These are phyloP conservation scores for Coemansia sp. DNA, from an alignment of 192 early-diverging fungal genomes.

Conservation along the genomic window DNA sequence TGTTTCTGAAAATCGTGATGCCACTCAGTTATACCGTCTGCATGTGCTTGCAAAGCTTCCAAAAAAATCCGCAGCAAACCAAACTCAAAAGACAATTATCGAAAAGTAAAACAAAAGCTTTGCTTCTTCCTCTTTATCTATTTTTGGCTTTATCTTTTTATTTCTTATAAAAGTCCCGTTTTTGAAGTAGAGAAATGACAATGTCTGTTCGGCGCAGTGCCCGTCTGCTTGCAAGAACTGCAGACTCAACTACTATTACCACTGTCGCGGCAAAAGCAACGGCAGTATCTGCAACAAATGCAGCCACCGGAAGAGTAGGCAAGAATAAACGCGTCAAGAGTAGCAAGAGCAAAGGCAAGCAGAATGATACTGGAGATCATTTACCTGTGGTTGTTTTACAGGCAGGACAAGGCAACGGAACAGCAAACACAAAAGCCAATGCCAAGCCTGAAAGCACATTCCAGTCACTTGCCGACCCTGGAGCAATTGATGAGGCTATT, in stretches of 20 bases:
- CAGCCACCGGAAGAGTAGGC: constrained; percentile 2
- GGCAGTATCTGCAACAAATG: background rate
- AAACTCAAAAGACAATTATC: background rate
- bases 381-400: background rate
- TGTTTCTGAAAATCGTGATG: no score
- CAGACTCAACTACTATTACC: background rate
- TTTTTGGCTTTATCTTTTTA: background rate
- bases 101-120: background rate
- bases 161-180: background rate
- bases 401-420: background rate
- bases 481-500: constrained; percentile 39
- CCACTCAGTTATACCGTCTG: no score
- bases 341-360: constrained; percentile 5
- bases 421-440: background rate
- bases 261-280: background rate
- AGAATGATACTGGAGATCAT: background rate
- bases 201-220: constrained; percentile 31
- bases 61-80: constrained; percentile 5
- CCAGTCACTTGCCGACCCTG: constrained; percentile 13
- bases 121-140: constrained; percentile 9
- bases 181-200: background rate
- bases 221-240: constrained; percentile 28
- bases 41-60: background rate
- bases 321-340: constrained; percentile 7
- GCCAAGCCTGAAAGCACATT: background rate